Evolutionary conservation across 495 filamentous ascomycete genomes (phyloP).

Genomic region (Trichoderma reesei): DNA sequence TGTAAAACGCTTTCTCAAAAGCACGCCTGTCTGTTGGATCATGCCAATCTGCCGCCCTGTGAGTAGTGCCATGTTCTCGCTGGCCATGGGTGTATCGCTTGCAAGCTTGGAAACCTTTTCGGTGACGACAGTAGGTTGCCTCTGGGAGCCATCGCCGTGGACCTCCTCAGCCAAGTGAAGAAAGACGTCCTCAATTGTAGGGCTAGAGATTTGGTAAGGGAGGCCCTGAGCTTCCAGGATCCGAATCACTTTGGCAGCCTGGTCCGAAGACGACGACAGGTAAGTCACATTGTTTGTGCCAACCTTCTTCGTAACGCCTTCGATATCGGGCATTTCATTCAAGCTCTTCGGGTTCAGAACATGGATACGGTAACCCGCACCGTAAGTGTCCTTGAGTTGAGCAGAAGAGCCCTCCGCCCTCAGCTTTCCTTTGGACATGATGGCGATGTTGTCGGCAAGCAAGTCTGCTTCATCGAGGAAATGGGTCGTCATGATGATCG

Average conservation of each 20-base stretch:
- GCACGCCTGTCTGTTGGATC: constrained; percentile 49
- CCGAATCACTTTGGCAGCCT: constrained; percentile 49
- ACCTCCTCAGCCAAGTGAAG: constrained; percentile 60
- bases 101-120: background rate
- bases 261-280: constrained; percentile 44
- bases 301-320: constrained; percentile 40
- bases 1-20: constrained; percentile 60
- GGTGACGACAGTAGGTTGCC: background rate
- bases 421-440: constrained; percentile 54
- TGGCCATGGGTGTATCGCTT: constrained; percentile 12
- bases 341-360: constrained; percentile 39
- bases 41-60: constrained; percentile 51
- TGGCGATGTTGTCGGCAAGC: constrained; percentile 59
- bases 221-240: constrained; percentile 46
- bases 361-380: constrained; percentile 61
- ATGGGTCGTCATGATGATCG: constrained; percentile 68
- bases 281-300: constrained; percentile 58
- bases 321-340: constrained; percentile 36
- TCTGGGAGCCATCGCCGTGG: background rate
- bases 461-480: constrained; percentile 64
- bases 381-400: constrained; percentile 50
- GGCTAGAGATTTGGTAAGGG: constrained; percentile 60
- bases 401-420: constrained; percentile 59
- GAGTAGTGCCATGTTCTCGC: constrained; percentile 41
- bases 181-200: constrained; percentile 73